Percentiles rank a stretch among this genome's conserved stretches.
phyloP scores from a whole-genome alignment of 768 basidiomycete genomes.

The Guyanaporus albipodus region DNA sequence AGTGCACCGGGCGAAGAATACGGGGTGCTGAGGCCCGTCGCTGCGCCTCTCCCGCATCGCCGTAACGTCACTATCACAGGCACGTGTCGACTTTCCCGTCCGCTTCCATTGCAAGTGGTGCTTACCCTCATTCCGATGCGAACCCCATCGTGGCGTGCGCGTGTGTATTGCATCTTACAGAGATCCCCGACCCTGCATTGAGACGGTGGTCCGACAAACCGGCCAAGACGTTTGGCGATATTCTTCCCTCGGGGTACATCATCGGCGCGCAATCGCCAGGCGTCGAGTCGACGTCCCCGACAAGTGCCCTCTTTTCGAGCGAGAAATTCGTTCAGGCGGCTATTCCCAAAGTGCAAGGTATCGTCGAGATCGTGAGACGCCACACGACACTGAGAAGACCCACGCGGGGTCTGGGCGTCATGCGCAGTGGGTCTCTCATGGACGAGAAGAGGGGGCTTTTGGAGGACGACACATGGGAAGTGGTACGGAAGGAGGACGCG shows the following conservation, averaged over 20 bases:
- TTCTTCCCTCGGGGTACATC: conserved; percentile 45
- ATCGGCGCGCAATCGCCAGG: conserved; percentile 30
- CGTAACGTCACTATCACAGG: conserved; percentile 27
- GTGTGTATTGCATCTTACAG: conserved; percentile 3
- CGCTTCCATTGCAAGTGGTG: not conserved
- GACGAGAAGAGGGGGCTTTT: conserved; percentile 23
- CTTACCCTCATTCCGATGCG: too few species aligned
- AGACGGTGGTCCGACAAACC: conserved; percentile 20
- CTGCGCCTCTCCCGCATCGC: conserved; percentile 17
- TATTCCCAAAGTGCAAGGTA: conserved; percentile 39
- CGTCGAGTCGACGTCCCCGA: conserved; percentile 16
- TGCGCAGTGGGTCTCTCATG: conserved; percentile 8
- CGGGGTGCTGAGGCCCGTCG: conserved; percentile 40
- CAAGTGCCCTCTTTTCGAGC: conserved; percentile 17
- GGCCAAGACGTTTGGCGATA: conserved; percentile 42
- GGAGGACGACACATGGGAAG: conserved; percentile 16
- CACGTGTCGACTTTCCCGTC: not conserved
- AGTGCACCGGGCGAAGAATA: conserved; percentile 44
- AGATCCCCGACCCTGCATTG: conserved; percentile 25
- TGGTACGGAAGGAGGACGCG: conserved; percentile 11
- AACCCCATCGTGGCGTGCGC: too few species aligned
- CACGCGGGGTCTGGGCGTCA: not conserved
- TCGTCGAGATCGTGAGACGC: conserved; percentile 30
- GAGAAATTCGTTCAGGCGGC: conserved; percentile 33
- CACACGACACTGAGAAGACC: conserved; percentile 13